These are phyloP conservation scores for Pascua sp. DNA, from an alignment of 1,284 basidiomycete genomes.

Conservation along the genomic window DNA sequence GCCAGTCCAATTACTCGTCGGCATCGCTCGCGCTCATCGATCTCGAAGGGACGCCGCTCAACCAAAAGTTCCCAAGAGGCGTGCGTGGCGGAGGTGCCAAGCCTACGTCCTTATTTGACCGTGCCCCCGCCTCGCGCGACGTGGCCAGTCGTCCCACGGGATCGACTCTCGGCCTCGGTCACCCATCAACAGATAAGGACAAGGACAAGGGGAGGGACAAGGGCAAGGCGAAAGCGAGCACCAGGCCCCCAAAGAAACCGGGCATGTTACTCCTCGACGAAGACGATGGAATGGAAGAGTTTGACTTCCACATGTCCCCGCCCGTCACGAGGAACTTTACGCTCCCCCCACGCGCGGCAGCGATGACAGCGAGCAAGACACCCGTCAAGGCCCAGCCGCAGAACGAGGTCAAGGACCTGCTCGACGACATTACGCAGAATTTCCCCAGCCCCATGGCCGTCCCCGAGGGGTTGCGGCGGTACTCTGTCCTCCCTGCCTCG, in stretches of 20 bases:
- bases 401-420: conserved; percentile 34
- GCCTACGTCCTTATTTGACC: too few species aligned
- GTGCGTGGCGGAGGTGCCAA: too few species aligned
- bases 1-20: too few species aligned
- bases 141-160: too few species aligned
- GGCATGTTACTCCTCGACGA: conserved; percentile 20
- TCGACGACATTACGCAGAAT: conserved; percentile 36
- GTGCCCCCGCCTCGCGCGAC: too few species aligned
- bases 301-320: conserved; percentile 72
- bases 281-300: conserved; percentile 35
- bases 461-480: conserved; percentile 35
- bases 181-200: too few species aligned
- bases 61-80: too few species aligned
- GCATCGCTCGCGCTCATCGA: conserved; percentile 46
- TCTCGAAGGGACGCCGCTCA: conserved; percentile 58
- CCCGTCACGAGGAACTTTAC: conserved; percentile 79
- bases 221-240: too few species aligned
- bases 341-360: conserved; percentile 59
- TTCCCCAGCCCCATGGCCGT: conserved; percentile 33
- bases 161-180: too few species aligned
- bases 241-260: too few species aligned
- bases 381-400: conserved; percentile 1
- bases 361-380: conserved; percentile 40
- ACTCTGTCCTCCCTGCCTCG: conserved; percentile 31
- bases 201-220: too few species aligned